Percentiles rank a stretch among this genome's conserved stretches.
Evolutionary conservation across 208 protist species (phyloP).

Genomic region (Blastocrithidia nonstop): DNA sequence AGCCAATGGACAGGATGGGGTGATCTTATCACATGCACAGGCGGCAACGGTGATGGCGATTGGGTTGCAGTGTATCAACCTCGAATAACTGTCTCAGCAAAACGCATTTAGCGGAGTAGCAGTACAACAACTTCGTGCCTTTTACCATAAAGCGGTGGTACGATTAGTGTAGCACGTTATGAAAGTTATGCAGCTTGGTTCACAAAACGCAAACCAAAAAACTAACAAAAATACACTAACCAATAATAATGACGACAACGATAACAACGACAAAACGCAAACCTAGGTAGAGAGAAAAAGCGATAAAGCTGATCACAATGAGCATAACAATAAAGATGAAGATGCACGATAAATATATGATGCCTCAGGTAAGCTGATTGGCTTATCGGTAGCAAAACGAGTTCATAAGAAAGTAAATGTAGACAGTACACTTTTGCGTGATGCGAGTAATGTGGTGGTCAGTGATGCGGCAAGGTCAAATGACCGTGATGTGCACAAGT

Average conservation of each 20-base stretch:
- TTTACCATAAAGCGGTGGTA: constrained; percentile 70
- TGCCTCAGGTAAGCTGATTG: constrained; percentile 45
- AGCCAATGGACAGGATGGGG: constrained; percentile 58
- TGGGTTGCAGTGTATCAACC: constrained; percentile 82
- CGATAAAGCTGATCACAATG: constrained; percentile 1
- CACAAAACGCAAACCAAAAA: neutral
- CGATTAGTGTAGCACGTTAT: constrained; percentile 65
- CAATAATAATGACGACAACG: neutral
- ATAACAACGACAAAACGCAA: constrained; percentile 3
- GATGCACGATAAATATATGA: constrained; percentile 42
- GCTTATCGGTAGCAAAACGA: constrained; percentile 47
- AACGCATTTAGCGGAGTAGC: constrained; percentile 40
- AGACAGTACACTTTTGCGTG: constrained; percentile 59
- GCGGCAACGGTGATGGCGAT: constrained; percentile 89
- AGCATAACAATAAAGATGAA: constrained; percentile 18
- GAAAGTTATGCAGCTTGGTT: constrained; percentile 26
- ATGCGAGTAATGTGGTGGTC: constrained; percentile 27
- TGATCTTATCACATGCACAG: constrained; percentile 81
- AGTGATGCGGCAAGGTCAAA: constrained; percentile 15
- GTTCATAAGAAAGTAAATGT: constrained; percentile 26
- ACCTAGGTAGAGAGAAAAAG: neutral
- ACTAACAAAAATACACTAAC: neutral
- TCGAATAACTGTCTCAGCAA: constrained; percentile 50
- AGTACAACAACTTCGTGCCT: constrained; percentile 68
- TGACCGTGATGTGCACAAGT: constrained; percentile 9